Evolutionary conservation across 345 rosid species (phyloP).

Genomic region (Dipteronia sinensis): DNA sequence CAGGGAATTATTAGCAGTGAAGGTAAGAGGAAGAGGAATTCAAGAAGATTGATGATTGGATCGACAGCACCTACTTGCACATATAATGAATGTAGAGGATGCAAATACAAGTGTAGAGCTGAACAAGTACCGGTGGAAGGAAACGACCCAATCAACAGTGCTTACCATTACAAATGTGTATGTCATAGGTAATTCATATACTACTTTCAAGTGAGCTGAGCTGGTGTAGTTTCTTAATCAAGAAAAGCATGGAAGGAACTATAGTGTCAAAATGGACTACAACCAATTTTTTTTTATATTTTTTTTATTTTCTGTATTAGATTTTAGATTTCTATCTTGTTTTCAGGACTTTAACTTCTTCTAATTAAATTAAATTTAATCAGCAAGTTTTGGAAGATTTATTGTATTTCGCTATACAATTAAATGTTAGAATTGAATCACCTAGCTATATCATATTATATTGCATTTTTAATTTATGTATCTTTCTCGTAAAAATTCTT

Average conservation of each 20-base stretch:
- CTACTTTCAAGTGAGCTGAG: background rate
- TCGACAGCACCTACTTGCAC: conserved; percentile 93
- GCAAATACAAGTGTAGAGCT: conserved; percentile 89
- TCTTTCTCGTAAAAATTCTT: background rate
- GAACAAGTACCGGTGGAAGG: conserved; percentile 98
- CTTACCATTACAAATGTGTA: conserved; percentile 88
- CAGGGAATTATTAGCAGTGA: conserved; percentile 26
- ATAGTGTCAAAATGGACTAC: background rate
- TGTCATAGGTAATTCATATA: conserved; percentile 59
- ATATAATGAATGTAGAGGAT: conserved; percentile 91
- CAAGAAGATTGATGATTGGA: conserved; percentile 82
- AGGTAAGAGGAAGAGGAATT: conserved; percentile 32
- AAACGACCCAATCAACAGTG: conserved; percentile 86
- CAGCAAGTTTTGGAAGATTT: background rate
- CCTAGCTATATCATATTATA: background rate
- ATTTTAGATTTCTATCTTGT: background rate
- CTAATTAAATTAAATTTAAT: background rate
- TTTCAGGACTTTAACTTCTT: background rate
- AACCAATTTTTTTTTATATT: background rate
- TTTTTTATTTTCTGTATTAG: background rate
- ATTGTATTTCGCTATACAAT: background rate
- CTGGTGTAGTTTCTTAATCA: conserved; percentile 11
- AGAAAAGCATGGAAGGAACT: background rate
- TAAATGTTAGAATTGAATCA: background rate
- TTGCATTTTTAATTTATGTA: background rate